These are phyloP conservation scores for Eucalyptus virginea DNA, from an alignment of 345 rosid species.

Conservation along the genomic window DNA sequence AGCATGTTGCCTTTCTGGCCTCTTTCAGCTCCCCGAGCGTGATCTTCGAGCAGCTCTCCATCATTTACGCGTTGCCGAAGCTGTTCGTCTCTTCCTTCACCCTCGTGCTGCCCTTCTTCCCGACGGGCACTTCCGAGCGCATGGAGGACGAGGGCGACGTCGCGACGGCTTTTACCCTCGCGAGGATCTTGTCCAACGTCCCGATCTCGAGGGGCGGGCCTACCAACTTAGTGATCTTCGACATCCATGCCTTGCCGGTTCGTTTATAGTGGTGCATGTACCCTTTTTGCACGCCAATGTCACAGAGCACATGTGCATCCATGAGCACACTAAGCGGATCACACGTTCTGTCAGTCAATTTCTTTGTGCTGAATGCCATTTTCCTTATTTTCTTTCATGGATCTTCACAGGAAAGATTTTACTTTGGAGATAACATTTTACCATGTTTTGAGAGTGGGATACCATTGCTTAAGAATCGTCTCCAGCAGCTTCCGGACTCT, in stretches of 20 bases:
- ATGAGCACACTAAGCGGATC: not conserved
- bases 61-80: conserved; percentile 86
- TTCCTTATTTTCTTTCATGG: not conserved
- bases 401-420: conserved; percentile 75
- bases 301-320: not conserved
- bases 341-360: not conserved
- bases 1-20: conserved; percentile 87
- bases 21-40: conserved; percentile 84
- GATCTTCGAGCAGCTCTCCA: conserved; percentile 91
- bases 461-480: conserved; percentile 81
- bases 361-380: not conserved
- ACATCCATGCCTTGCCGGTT: conserved; percentile 98
- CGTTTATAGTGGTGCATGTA: not conserved
- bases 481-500: conserved; percentile 82
- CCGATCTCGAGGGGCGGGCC: conserved; percentile 92
- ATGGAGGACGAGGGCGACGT: conserved; percentile 99
- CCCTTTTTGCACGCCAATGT: not conserved
- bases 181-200: conserved; percentile 82
- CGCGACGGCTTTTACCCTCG: conserved; percentile 95
- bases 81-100: conserved; percentile 87
- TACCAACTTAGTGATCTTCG: conserved; percentile 91
- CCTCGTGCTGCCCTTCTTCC: conserved; percentile 91
- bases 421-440: conserved; percentile 86
- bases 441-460: conserved; percentile 97
- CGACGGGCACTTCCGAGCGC: conserved; percentile 95